A percentile compares a stretch with the other conserved stretches of the same genome.
These are phyloP conservation scores for Saccharomycopsis sp. DNA, from an alignment of 805 yeast species.

Conservation along the genomic window DNA sequence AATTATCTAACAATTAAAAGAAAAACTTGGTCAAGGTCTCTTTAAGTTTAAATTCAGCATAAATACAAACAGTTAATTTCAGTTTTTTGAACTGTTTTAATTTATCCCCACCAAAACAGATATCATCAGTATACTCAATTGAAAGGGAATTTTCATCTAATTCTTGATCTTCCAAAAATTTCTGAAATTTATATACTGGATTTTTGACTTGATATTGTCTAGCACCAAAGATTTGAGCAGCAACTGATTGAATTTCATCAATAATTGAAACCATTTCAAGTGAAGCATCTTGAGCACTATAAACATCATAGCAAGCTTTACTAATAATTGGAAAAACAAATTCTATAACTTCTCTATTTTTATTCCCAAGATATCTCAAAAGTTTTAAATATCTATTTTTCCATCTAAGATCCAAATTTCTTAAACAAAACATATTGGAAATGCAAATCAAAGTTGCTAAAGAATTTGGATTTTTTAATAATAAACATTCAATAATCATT, in stretches of 20 bases:
- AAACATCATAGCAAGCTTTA: not conserved
- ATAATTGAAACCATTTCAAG: not conserved
- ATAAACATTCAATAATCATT: constrained; percentile 3
- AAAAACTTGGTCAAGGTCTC: too few relatives aligned
- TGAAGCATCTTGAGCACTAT: not conserved
- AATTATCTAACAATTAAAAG: too few relatives aligned
- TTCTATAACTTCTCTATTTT: not conserved
- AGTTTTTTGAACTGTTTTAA: too few relatives aligned
- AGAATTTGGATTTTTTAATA: not conserved
- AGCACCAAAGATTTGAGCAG: not conserved
- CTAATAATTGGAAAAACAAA: constrained; percentile 7
- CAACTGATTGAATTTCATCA: constrained; percentile 2
- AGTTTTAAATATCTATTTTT: not conserved
- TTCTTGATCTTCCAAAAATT: not conserved
- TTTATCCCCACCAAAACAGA: too few relatives aligned
- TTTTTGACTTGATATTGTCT: too few relatives aligned
- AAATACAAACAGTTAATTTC: too few relatives aligned
- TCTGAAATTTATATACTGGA: too few relatives aligned
- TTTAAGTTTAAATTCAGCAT: too few relatives aligned
- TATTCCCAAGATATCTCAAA: constrained; percentile 1
- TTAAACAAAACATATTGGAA: not conserved
- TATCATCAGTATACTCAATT: too few relatives aligned
- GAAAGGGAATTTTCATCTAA: too few relatives aligned
- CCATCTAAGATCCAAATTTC: too few relatives aligned
- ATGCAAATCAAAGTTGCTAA: not conserved